Evolutionary conservation across 495 filamentous ascomycete genomes (phyloP).

Genomic region (Bombardia bombarda): DNA sequence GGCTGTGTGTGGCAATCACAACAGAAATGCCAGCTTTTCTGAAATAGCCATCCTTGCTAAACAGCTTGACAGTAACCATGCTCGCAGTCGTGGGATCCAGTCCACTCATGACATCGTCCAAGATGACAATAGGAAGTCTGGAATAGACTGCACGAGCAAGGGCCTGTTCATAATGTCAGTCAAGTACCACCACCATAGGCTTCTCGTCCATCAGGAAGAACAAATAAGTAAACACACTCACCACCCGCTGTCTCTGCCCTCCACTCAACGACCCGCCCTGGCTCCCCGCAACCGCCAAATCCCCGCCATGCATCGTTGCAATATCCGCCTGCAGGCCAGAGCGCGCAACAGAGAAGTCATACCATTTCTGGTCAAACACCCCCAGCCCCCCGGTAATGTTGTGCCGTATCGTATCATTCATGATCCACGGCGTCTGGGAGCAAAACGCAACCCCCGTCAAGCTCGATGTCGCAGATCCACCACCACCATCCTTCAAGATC

Average conservation of each 20-base stretch:
- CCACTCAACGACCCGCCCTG: slow-evolving; percentile 55
- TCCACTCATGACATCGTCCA: slow-evolving; percentile 49
- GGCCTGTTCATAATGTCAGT: slow-evolving; percentile 15
- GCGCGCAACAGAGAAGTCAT: slow-evolving; percentile 44
- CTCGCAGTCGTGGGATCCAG: slow-evolving; percentile 51
- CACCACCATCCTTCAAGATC: too few relatives aligned
- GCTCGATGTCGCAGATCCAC: too few relatives aligned
- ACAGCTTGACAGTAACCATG: slow-evolving; percentile 43
- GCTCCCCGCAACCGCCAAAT: slow-evolving; percentile 51
- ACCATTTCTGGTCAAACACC: slow-evolving; percentile 49
- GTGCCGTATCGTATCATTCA: slow-evolving; percentile 25
- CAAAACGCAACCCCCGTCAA: slow-evolving; percentile 25
- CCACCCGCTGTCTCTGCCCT: slow-evolving; percentile 55
- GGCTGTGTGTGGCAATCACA: slow-evolving; percentile 6
- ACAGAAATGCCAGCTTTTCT: slow-evolving; percentile 6
- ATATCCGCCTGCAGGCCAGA: slow-evolving; percentile 52
- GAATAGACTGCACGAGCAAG: slow-evolving; percentile 28
- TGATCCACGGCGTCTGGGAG: slow-evolving; percentile 29
- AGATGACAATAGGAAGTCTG: slow-evolving; percentile 11
- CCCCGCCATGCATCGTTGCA: slow-evolving; percentile 36
- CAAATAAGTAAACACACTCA: too few relatives aligned
- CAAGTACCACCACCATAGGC: too few relatives aligned
- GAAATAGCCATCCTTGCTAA: slow-evolving; percentile 17
- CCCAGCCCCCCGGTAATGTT: slow-evolving; percentile 32
- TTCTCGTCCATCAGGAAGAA: too few relatives aligned